Base-by-base conservation (phyloP, 371 early-diverging fungal species). In the Dinochytrium kinnereticum region DNA sequence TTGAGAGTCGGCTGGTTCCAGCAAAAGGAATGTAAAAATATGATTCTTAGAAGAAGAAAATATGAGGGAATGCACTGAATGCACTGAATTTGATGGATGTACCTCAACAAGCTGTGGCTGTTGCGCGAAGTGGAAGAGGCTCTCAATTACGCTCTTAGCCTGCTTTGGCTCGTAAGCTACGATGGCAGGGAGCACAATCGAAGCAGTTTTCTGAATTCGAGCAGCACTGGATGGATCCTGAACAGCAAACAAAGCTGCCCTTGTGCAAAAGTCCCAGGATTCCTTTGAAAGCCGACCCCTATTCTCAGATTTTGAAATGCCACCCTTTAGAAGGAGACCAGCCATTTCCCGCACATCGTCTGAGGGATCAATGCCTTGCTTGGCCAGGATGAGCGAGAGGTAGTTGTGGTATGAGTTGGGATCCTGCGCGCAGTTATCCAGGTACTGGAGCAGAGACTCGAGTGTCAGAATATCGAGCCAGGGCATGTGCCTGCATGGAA, bases 301-400 rank as follows among this genome's bases (percentile, higher is more conserved):
- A 19, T 24, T 34, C 31, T 68, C 74, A 28, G 57, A 30, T 33
- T 50, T 70, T 53, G 50, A 38, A 84, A 96, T 87, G 73, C 90
- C 91, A 87, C 94, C 95, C 86, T 96, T 97, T 64, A 96, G 87
- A 44, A 91, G 85, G 61, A 97, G 86, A 36, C 96, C 98, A 28
- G 96, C 97, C 50, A 94, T 90, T 24, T 92, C 88, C 61, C 96
- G 92, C 36, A 86, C 84, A 1, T 86, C 75, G 38, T 91, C 83
- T 68, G 87, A 82, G 71, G 88, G 87, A 77, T 88, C 87, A 59
- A 86, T 88, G 88, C 90, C 87, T 24, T 34, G 50, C 28, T 68
- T 40, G 1, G 93, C 90, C 74, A 97, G 81, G 74, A 97, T 91
- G 77, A 91, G 92, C 50, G 91, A 90, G 64, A 96, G 89, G 85